Base-by-base conservation (phyloP, 2,329 filamentous ascomycete genomes). In the Aspergillus aculeatinus region DNA sequence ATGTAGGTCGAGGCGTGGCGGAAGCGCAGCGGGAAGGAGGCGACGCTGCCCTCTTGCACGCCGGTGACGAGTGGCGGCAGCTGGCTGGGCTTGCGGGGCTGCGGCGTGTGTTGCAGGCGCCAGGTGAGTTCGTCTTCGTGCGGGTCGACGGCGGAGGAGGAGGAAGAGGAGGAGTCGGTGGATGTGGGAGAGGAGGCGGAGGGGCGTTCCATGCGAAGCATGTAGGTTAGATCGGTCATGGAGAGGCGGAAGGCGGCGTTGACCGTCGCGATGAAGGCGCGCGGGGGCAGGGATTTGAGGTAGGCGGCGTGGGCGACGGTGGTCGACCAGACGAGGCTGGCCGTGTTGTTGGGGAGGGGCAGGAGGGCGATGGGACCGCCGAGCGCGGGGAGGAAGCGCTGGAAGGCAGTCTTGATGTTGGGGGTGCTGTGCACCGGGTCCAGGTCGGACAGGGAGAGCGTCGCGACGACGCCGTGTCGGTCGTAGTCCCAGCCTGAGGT, bases 1-100 rank as follows among this genome's bases (percentile, higher is more conserved):
- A 91, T 90, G 73, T 99, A 99, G 1, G 91, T 92, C 70, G 96
- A 91, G n/a, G 94, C 93, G 74, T 99, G 95, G 29, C 93, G 88
- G 80, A 98, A 83, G 71, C 89, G 91, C 19, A 99, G 84, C 0
- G 95, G 95, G 77, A 99, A 99, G 0, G 91, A 93, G 1, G 95
- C 94, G 14, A 96, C 81, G 19, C 87, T 92, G 67, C 88, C 88
- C 56, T 89, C 83, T 74, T 98, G 93, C 1, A 97, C 87, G 25
- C 81, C 85, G 1, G 85, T 79, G 16, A 91, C 87, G 7, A 80
- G 75, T 64, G 89, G 87, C 2, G 92, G 93, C 31, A 91, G 74
- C 16, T 82, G 75, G 35, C 82, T 72, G 9, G 80, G 72, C 44
- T 82, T 75, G 35, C 82, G 72, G 9, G 80, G 72, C 44, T 85